These are phyloP conservation scores for Phytophthora idaei DNA, from an alignment of 352 stramenopile species.

Conservation along the genomic window DNA sequence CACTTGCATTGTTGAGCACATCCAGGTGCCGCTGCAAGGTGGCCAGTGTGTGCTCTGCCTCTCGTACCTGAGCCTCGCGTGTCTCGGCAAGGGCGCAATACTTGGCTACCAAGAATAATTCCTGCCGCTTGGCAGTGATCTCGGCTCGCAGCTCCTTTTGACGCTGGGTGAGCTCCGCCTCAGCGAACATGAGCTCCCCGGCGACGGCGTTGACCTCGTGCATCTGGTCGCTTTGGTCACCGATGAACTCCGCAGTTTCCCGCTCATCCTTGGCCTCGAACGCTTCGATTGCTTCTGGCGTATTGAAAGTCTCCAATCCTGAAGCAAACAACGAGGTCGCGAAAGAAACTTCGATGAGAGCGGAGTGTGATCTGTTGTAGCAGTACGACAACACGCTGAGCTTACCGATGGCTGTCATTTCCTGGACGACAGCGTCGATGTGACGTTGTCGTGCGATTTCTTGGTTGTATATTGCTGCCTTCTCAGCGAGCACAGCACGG, in stretches of 20 bases:
- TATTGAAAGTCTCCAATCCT: conserved; percentile 33
- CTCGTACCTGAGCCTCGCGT: conserved; percentile 38
- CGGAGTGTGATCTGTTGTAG: conserved; percentile 11
- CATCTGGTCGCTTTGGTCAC: conserved; percentile 26
- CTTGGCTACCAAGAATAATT: conserved; percentile 42
- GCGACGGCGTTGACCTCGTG: conserved; percentile 33
- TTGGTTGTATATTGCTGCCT: conserved; percentile 39
- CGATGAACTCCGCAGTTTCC: conserved; percentile 39
- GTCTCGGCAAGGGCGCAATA: conserved; percentile 42
- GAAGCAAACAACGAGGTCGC: conserved; percentile 7
- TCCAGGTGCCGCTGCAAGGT: conserved; percentile 48
- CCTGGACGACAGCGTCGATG: conserved; percentile 35
- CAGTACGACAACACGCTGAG: conserved; percentile 7
- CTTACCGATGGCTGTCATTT: conserved; percentile 40
- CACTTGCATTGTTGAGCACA: conserved; percentile 3
- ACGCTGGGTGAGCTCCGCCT: conserved; percentile 52
- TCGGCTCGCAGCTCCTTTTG: conserved; percentile 57
- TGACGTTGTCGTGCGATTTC: conserved; percentile 45
- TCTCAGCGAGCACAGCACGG: conserved; percentile 46
- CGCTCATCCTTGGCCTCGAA: conserved; percentile 42
- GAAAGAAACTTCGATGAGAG: conserved; percentile 21
- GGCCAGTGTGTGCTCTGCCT: conserved; percentile 52
- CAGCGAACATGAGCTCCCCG: conserved; percentile 42
- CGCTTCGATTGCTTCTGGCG: conserved; percentile 32
- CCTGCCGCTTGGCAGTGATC: conserved; percentile 37